Conservation (phyloP, 768 basidiomycete genomes). For the Auricularia heimuer region DNA sequence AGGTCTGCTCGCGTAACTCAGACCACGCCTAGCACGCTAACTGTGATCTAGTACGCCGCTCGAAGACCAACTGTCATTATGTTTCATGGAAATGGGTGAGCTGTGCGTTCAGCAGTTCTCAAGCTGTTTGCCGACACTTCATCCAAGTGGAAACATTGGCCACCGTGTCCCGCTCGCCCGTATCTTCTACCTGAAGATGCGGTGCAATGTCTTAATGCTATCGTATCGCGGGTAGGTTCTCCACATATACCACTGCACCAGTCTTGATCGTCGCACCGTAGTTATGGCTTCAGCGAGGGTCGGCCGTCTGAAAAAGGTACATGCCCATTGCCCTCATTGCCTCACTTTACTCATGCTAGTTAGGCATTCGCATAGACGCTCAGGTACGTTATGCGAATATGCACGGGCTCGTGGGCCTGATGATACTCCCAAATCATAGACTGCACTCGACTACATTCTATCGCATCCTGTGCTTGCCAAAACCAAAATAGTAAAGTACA, state of each 20-base stretch:
- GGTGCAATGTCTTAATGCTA: conserved; percentile 90
- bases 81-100: conserved; percentile 58
- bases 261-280: conserved; percentile 19
- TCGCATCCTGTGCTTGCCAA: conserved; percentile 52
- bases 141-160: conserved; percentile 67
- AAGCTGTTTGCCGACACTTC: conserved; percentile 16
- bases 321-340: conserved; percentile 6
- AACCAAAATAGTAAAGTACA: conserved; percentile 51
- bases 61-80: conserved; percentile 78
- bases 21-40: not conserved
- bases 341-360: not conserved
- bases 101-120: not conserved
- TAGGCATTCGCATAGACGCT: conserved; percentile 76
- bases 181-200: conserved; percentile 70
- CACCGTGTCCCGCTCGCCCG: conserved; percentile 84
- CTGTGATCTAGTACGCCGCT: conserved; percentile 27
- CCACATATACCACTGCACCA: not conserved
- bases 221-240: conserved; percentile 77
- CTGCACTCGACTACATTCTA: conserved; percentile 58
- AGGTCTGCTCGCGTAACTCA: conserved; percentile 30
- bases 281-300: conserved; percentile 85
- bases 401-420: not conserved
- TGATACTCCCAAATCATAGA: conserved; percentile 13
- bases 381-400: conserved; percentile 41
- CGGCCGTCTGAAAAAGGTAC: conserved; percentile 75